Percentiles rank a stretch among this genome's conserved stretches.
These are phyloP conservation scores for Paecilomyces niveus DNA, from an alignment of 2,329 filamentous ascomycete genomes.

Conservation along the genomic window DNA sequence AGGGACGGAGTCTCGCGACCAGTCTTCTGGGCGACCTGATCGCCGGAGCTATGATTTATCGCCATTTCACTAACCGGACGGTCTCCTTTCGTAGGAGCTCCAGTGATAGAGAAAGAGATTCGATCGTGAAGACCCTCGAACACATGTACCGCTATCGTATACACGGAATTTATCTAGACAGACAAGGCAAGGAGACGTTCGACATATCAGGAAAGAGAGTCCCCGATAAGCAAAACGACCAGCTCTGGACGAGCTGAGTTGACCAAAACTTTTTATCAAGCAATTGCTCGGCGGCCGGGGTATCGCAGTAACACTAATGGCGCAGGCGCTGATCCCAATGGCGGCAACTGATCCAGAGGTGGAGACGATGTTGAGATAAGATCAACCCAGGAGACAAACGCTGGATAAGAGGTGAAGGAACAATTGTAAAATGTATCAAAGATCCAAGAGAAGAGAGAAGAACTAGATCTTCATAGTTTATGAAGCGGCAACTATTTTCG, in stretches of 20 bases:
- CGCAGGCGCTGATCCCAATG: conserved; percentile 1
- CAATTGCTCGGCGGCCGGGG: background rate
- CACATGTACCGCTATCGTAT: conserved; percentile 25
- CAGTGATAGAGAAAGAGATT: conserved; percentile 17
- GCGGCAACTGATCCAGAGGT: conserved; percentile 2
- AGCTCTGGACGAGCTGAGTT: background rate
- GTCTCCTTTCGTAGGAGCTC: conserved; percentile 26
- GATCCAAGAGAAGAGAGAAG: background rate
- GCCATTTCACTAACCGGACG: conserved; percentile 34
- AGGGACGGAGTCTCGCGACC: conserved; percentile 12
- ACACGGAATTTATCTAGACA: background rate
- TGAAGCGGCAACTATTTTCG: background rate
- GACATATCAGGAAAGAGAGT: background rate
- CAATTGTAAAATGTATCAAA: background rate
- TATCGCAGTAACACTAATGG: background rate
- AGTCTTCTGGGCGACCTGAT: conserved; percentile 7
- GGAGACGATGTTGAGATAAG: background rate
- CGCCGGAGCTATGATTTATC: conserved; percentile 17
- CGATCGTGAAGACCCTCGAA: conserved; percentile 17
- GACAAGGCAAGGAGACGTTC: background rate
- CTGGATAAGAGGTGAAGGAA: background rate
- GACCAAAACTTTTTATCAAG: background rate
- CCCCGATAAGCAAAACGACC: background rate
- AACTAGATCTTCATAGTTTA: background rate
- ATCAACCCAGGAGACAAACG: background rate